A percentile compares a stretch with the other conserved stretches of the same genome.
These are phyloP conservation scores for Solanum bukasovii DNA, from an alignment of 257 asterid species.

Conservation along the genomic window DNA sequence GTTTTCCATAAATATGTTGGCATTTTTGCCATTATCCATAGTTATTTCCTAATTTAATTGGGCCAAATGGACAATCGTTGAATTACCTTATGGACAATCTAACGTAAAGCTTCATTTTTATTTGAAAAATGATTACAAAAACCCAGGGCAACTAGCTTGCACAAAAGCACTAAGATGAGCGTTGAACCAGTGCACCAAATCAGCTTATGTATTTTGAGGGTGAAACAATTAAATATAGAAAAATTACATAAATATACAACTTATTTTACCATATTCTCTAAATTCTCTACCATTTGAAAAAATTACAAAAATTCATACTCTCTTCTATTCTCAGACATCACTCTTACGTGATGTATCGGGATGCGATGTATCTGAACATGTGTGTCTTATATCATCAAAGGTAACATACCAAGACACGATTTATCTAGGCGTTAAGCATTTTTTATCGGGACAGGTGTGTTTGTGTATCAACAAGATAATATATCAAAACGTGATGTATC, in stretches of 20 bases:
- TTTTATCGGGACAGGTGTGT: not conserved
- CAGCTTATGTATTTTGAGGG: not conserved
- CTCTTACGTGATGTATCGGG: not conserved
- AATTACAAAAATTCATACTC: not conserved
- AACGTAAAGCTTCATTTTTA: too few relatives aligned
- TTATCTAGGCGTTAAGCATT: not conserved
- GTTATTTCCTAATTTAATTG: too few relatives aligned
- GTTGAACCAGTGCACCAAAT: too few relatives aligned
- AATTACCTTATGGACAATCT: too few relatives aligned
- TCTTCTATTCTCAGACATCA: not conserved
- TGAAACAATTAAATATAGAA: not conserved
- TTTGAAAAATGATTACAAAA: too few relatives aligned
- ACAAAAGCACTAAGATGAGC: too few relatives aligned
- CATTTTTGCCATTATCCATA: too few relatives aligned
- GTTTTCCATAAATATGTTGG: too few relatives aligned
- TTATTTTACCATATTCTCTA: not conserved
- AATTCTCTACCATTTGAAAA: not conserved
- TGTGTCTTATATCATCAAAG: not conserved
- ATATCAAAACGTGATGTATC: not conserved
- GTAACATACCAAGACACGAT: not conserved
- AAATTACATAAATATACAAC: not conserved
- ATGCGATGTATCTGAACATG: not conserved
- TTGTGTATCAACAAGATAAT: not conserved
- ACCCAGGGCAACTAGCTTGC: too few relatives aligned
- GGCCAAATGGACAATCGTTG: too few relatives aligned